Conservation (phyloP, 2,329 filamentous ascomycete genomes). For the Xylariaceae sp. region DNA sequence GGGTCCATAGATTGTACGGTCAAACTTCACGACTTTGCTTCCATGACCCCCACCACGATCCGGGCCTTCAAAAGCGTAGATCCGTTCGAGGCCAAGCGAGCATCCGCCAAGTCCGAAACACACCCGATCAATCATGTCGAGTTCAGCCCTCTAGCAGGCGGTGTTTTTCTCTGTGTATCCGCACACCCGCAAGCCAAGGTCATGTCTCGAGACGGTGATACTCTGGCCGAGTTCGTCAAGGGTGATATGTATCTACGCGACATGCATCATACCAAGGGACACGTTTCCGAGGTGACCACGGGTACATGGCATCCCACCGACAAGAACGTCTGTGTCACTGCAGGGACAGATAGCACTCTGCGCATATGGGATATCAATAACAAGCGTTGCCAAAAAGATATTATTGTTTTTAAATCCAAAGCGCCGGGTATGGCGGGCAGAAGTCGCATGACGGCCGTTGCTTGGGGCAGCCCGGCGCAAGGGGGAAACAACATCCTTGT, state of each 20-base stretch:
- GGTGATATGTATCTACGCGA: conserved; percentile 98
- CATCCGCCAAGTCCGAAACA: conserved; percentile 65
- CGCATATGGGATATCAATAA: conserved; percentile 97
- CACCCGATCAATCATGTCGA: conserved; percentile 82
- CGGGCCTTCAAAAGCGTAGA: conserved; percentile 91
- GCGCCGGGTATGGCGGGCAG: conserved; percentile 83
- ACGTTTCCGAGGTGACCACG: conserved; percentile 84
- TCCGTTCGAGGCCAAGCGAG: conserved; percentile 69
- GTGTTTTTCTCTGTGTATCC: conserved; percentile 78
- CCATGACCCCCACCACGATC: conserved; percentile 91
- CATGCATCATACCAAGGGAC: conserved; percentile 96
- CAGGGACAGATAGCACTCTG: conserved; percentile 89
- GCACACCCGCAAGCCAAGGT: conserved; percentile 88
- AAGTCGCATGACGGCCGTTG: conserved; percentile 88
- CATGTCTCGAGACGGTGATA: conserved; percentile 80
- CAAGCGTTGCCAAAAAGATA: conserved; percentile 81
- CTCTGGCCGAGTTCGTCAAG: conserved; percentile 84
- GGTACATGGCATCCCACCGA: conserved; percentile 89
- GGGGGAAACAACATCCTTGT: conserved; percentile 77
- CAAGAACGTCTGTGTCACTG: conserved; percentile 79
- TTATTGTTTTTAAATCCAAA: conserved; percentile 93
- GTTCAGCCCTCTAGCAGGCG: conserved; percentile 78
- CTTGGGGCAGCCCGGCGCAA: conserved; percentile 72
- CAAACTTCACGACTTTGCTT: conserved; percentile 91
- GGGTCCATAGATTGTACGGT: conserved; percentile 86